A percentile compares a stretch with the other conserved stretches of the same genome.
These are phyloP conservation scores for Phytopythium kandeliae DNA, from an alignment of 352 stramenopile genomes.

Conservation along the genomic window DNA sequence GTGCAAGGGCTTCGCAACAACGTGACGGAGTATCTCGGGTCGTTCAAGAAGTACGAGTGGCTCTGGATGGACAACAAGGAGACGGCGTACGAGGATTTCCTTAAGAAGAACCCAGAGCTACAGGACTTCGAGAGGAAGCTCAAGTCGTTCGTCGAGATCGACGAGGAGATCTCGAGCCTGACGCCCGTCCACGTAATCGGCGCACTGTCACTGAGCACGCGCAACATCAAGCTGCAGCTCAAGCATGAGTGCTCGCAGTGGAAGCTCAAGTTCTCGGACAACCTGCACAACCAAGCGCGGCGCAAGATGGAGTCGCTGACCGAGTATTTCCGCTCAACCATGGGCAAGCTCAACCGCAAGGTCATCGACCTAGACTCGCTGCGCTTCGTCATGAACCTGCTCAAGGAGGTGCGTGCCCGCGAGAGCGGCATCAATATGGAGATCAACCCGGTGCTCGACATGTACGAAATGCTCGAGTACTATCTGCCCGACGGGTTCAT, in stretches of 20 bases:
- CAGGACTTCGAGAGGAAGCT: conserved; percentile 97
- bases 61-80: conserved; percentile 98
- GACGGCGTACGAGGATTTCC: conserved; percentile 91
- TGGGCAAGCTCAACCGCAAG: conserved; percentile 91
- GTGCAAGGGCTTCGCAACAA: conserved; percentile 97
- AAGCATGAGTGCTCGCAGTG: conserved; percentile 95
- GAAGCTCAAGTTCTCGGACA: conserved; percentile 97
- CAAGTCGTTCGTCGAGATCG: conserved; percentile 93
- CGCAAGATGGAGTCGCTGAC: conserved; percentile 93
- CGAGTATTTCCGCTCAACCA: conserved; percentile 95
- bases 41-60: conserved; percentile 96
- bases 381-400: conserved; percentile 96
- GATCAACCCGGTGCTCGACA: conserved; percentile 97
- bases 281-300: conserved; percentile 92
- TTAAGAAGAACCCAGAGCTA: conserved; percentile 91
- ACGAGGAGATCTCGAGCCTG: conserved; percentile 91
- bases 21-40: conserved; percentile 95
- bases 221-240: conserved; percentile 96
- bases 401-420: conserved; percentile 96
- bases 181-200: conserved; percentile 94
- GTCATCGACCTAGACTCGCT: conserved; percentile 96
- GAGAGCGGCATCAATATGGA: conserved; percentile 98
- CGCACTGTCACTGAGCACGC: conserved; percentile 95
- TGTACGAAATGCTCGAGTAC: conserved; percentile 98
- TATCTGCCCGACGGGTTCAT: conserved; percentile 95